Evolutionary conservation across 1,139 yeast species (phyloP), one percentile per base, ranked within the genome.

Genomic region (Scheffersomyces stambukii): DNA sequence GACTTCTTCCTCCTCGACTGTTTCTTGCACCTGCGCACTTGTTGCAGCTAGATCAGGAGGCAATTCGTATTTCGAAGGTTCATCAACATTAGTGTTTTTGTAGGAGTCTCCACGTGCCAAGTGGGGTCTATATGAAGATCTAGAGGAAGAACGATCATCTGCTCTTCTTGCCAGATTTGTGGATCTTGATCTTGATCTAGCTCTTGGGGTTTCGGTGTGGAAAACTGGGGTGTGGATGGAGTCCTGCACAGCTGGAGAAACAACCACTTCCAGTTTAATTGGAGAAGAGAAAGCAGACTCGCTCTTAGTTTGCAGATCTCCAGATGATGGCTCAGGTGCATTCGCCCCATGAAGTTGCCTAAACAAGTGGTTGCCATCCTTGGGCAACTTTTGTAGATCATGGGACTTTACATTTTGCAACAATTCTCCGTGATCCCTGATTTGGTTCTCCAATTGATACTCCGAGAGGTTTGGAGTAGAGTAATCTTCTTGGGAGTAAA

Each of bases 21-120:
- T 50, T 19, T 36, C 40, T n/a, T 38, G 26, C 8, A 25, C 35
- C 22, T 28, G 12, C 19, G 4, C 9, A 6, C 20, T 18, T 4
- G 6, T 18, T 18, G 38, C 37, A 10, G 48, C 49, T 35, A 64
- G 52, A 26, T 52, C 63, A 2, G 70, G 61, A n/a, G 73, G 73
- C 30, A 66, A 54, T 38, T 67, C 73, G 41, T 67, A 67, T 35
- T 57, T 54, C 10, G 60, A 42, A 18, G 73, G 73, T 27, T 61
- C 62, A 10, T 57, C 65, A 14, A 41, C 46, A 31, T 59, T 61
- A 19, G 67, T 60, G 45, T 67, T 69, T 44, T 75, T 77, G 48
- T 76, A 77, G 2, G 81, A 73, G 41, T 77, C 83, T 25, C 84
- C 84, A 37, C 80, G 64, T 6, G 83, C 83, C 46, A 77, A 62